A percentile compares a stretch with the other conserved stretches of the same genome.
Conservation (phyloP, 2,329 filamentous ascomycete species). For the Zalaria sp. region DNA sequence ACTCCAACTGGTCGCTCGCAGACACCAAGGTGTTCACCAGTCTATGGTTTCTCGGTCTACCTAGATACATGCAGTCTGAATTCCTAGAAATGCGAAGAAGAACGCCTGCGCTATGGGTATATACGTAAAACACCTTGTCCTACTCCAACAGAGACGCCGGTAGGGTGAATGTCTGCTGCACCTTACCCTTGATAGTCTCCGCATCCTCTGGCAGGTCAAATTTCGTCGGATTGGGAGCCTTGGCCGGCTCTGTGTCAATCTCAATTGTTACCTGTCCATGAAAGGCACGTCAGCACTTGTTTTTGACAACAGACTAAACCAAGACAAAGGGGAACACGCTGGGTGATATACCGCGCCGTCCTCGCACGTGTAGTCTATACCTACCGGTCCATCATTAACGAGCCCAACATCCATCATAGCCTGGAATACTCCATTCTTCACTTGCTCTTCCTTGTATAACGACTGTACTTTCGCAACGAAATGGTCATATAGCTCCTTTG, state of each 20-base stretch:
- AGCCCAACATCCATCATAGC: constrained; percentile 97
- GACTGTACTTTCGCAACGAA: constrained; percentile 67
- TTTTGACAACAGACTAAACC: constrained; percentile 3
- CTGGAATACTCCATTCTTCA: constrained; percentile 94
- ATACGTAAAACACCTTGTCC: constrained; percentile 3
- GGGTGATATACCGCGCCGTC: constrained; percentile 40
- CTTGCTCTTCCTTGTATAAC: constrained; percentile 56
- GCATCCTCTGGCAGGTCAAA: constrained; percentile 13
- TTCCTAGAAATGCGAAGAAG: too few relatives aligned
- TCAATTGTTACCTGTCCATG: constrained; percentile 31
- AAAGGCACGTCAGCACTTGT: constrained; percentile 4
- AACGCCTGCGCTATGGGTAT: background rate
- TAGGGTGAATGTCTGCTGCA: constrained; percentile 19
- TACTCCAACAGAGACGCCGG: constrained; percentile 21
- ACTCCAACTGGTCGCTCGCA: too few relatives aligned
- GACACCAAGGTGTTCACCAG: too few relatives aligned
- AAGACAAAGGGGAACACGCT: constrained; percentile 6
- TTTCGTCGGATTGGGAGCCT: constrained; percentile 19
- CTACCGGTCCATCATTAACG: constrained; percentile 70
- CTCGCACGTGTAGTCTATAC: constrained; percentile 43
- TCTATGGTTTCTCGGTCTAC: too few relatives aligned
- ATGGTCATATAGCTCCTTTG: constrained; percentile 66
- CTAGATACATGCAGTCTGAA: too few relatives aligned
- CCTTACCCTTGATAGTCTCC: constrained; percentile 15
- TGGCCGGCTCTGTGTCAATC: constrained; percentile 32